Evolutionary conservation across 371 early-diverging fungal genomes (phyloP).

Genomic region (Syncephalastrum racemosum): DNA sequence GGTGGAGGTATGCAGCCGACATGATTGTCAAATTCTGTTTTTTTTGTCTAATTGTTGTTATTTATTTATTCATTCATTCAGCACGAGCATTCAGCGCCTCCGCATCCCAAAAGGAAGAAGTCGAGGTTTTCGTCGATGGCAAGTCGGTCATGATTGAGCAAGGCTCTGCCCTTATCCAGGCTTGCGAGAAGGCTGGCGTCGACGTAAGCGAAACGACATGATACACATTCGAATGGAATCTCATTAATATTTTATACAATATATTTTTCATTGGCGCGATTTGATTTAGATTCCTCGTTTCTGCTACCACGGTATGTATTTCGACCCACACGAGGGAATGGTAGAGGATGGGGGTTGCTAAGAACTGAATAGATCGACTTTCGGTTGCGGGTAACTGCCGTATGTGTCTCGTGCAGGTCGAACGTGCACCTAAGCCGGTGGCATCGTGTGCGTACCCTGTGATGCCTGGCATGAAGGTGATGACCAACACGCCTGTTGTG

Average conservation of each 20-base stretch:
- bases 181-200: constrained; percentile 89
- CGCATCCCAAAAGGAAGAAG: constrained; percentile 54
- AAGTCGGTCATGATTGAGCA: constrained; percentile 87
- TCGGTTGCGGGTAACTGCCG: constrained; percentile 98
- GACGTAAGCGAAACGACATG: constrained; percentile 43
- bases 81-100: constrained; percentile 59
- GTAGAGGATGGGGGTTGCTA: not conserved
- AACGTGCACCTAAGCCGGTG: constrained; percentile 93
- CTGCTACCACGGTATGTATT: constrained; percentile 86
- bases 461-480: constrained; percentile 95
- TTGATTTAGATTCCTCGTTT: constrained; percentile 84
- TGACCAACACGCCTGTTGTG: constrained; percentile 91
- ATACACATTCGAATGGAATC: not conserved
- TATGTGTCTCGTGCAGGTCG: constrained; percentile 98
- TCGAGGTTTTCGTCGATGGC: constrained; percentile 91
- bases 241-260: not conserved
- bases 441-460: constrained; percentile 98
- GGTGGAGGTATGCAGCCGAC: constrained; percentile 40
- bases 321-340: not conserved
- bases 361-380: constrained; percentile 64
- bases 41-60: constrained; percentile 12
- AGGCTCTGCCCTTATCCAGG: constrained; percentile 96
- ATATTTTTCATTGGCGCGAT: constrained; percentile 4
- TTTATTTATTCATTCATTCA: constrained; percentile 18
- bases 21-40: constrained; percentile 8